Evolutionary conservation across 1,139 yeast species (phyloP), one percentile per base, ranked within the genome.

Genomic region (Pichia sp.): DNA sequence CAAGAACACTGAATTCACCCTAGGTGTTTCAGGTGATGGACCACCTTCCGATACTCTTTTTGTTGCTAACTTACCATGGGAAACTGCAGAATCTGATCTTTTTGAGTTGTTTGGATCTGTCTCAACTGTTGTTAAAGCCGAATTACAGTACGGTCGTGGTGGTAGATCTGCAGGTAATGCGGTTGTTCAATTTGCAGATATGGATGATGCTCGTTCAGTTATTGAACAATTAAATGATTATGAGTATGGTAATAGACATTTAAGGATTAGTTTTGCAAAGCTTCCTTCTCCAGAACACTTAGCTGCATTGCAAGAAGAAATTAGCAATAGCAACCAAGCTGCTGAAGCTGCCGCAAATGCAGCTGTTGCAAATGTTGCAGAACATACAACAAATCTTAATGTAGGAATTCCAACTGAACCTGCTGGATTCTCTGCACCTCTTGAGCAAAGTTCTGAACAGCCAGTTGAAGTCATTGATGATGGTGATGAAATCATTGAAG

Each of bases 81-180:
- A 90, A 40, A 90, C 97, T 25, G 79, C 89, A 36, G 81, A 82
- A 55, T 83, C 83, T 49, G 97, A 92, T 64, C 74, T 92, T 55
- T 78, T 73, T 53, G 97, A 90, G 55, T 73, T 92, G 50, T 90
- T 90, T 63, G 94, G 84, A 60, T 83, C 95, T 30, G 79, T 89
- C 44, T 96, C 96, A 28, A 70, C 76, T 45, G 92, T 90, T 29
- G 69, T 68, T 37, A 73, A 74, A 43, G 97, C 97, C 23, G 96
- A 87, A 63, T 73, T 90, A 51, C 87, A 82, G 62, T 76, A 67
- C 55, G 78, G 77, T 57, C 65, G 72, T 4, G 68, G 68, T 30
- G 95, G 95, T 35, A 75, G 82, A 58, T 80, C 96, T 25, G 71
- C 82, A 5, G 97, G 97, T 35, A 69, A 74, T 53, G 97, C 95